Percentiles rank a stretch among this genome's conserved stretches.
phyloP scores from a whole-genome alignment of 2,329 filamentous ascomycete species.

The Hawksworthiomyces lignivorus region DNA sequence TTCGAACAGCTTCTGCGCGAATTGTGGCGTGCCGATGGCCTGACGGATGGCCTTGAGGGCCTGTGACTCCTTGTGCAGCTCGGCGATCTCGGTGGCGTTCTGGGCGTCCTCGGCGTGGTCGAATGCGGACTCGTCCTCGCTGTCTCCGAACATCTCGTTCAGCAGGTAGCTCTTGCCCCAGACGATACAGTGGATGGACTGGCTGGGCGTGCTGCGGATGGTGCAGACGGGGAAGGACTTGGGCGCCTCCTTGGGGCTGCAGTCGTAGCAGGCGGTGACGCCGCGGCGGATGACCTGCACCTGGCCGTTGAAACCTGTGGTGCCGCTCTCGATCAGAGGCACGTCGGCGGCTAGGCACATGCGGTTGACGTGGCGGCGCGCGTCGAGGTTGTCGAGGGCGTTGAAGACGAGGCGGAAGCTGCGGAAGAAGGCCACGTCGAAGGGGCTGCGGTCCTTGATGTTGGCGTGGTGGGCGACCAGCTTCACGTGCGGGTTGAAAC shows the following conservation, averaged over 20 bases:
- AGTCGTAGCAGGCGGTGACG: constrained; percentile 92
- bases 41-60: constrained; percentile 76
- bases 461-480: constrained; percentile 88
- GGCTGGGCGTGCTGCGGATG: constrained; percentile 89
- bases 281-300: constrained; percentile 95
- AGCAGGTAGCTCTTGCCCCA: constrained; percentile 97
- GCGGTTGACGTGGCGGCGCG: constrained; percentile 87
- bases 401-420: constrained; percentile 87
- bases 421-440: constrained; percentile 83
- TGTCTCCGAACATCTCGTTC: constrained; percentile 87
- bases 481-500: constrained; percentile 82
- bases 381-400: constrained; percentile 91
- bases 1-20: constrained; percentile 74
- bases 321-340: constrained; percentile 90
- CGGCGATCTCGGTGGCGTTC: constrained; percentile 80
- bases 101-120: constrained; percentile 75
- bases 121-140: constrained; percentile 76
- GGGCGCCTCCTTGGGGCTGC: constrained; percentile 78
- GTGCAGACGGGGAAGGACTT: constrained; percentile 96
- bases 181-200: constrained; percentile 97
- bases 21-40: constrained; percentile 70
- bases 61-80: constrained; percentile 74
- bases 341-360: constrained; percentile 93
- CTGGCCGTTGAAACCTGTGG: constrained; percentile 95
- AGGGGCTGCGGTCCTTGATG: constrained; percentile 83